A percentile compares a stretch with the other conserved stretches of the same genome.
These are phyloP conservation scores for Rhizoclosmatium globosum DNA, from an alignment of 192 early-diverging fungal species.

Conservation along the genomic window DNA sequence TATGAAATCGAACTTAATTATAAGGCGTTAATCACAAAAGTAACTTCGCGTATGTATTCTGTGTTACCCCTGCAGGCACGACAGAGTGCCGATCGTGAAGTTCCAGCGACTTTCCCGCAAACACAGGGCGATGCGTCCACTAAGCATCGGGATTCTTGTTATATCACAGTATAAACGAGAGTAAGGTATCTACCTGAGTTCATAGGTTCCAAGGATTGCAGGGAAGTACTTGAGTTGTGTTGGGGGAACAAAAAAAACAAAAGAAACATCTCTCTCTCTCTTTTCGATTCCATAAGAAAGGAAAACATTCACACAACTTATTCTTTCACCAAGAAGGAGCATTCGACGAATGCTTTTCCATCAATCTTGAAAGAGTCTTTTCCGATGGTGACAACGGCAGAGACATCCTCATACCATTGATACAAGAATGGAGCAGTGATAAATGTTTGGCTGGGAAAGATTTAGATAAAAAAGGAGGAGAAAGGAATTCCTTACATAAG, in stretches of 20 bases:
- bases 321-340: conserved; percentile 65
- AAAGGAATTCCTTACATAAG: conserved; percentile 59
- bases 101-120: conserved; percentile 25
- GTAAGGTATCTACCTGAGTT: neutral
- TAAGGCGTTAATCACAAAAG: neutral
- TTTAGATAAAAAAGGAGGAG: neutral
- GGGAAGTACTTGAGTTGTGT: neutral
- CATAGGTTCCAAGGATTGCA: neutral
- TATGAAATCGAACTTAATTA: conserved; percentile 12
- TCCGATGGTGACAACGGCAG: conserved; percentile 77
- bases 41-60: neutral
- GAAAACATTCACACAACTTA: neutral
- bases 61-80: conserved; percentile 2
- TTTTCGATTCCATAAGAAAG: conserved; percentile 25
- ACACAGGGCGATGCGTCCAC: neutral
- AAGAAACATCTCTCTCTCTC: conserved; percentile 51
- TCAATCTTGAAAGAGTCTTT: conserved; percentile 65
- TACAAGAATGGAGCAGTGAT: conserved; percentile 94
- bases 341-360: conserved; percentile 85
- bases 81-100: conserved; percentile 20
- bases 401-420: conserved; percentile 87
- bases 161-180: too few species aligned
- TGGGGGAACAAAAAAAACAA: conserved; percentile 56
- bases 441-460: conserved; percentile 69
- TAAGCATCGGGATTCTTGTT: too few species aligned